Conservation (phyloP, 2,329 filamentous ascomycete species). For the Colletotrichum tropicicola region DNA sequence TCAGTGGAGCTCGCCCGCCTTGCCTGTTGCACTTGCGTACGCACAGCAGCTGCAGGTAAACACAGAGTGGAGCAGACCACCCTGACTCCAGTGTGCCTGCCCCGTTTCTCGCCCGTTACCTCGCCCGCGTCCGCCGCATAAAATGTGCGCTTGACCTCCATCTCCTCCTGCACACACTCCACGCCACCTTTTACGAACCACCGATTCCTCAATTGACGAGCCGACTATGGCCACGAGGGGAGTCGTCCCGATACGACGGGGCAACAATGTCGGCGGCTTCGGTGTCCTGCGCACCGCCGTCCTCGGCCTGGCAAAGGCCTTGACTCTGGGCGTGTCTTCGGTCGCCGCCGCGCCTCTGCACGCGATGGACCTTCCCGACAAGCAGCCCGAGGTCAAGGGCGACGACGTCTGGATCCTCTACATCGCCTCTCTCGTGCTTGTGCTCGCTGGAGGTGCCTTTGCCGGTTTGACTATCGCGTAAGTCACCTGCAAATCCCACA, state of each 20-base stretch:
- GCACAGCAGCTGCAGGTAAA: slow-evolving; percentile 29
- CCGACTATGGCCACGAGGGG: slow-evolving; percentile 28
- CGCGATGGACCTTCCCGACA: slow-evolving; percentile 46
- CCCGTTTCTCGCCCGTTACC: slow-evolving; percentile 23
- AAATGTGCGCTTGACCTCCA: slow-evolving; percentile 29
- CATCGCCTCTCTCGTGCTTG: slow-evolving; percentile 79
- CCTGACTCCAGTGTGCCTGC: slow-evolving; percentile 3
- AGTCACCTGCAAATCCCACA: slow-evolving; percentile 44
- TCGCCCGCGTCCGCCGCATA: slow-evolving; percentile 26
- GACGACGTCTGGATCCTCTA: slow-evolving; percentile 83
- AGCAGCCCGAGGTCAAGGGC: slow-evolving; percentile 63
- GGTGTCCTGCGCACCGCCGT: slow-evolving; percentile 56
- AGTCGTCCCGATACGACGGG: slow-evolving; percentile 24
- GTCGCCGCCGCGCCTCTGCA: slow-evolving; percentile 57
- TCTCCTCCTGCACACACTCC: slow-evolving; percentile 1
- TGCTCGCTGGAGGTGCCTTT: slow-evolving; percentile 90
- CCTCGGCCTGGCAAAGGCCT: slow-evolving; percentile 60
- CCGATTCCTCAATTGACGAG: slow-evolving; percentile 13
- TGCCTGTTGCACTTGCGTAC: slow-evolving; percentile 18
- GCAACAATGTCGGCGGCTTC: slow-evolving; percentile 41
- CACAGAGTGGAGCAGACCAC: slow-evolving; percentile 23
- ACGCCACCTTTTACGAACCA: slow-evolving; percentile 12
- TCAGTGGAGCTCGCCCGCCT: slow-evolving; percentile 27
- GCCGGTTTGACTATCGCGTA: slow-evolving; percentile 91
- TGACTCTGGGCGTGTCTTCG: slow-evolving; percentile 58